phyloP scores from a whole-genome alignment of 345 rosid genomes.

The Capsella bursapastoris region DNA sequence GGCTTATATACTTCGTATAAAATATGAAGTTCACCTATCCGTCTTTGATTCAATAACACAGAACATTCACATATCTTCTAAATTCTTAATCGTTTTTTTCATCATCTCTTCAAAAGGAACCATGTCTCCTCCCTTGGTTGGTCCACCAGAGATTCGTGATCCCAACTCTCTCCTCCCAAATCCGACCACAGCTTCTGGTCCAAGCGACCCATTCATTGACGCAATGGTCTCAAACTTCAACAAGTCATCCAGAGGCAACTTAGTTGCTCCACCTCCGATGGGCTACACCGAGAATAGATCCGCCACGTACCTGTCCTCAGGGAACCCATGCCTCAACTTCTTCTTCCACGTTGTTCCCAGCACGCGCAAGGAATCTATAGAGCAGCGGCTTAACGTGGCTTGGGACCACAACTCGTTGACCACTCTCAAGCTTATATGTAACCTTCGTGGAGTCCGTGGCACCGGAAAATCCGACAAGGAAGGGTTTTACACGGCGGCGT shows the following conservation, averaged over 20 bases:
- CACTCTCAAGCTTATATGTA: slow-evolving; percentile 64
- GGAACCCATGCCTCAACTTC: slow-evolving; percentile 66
- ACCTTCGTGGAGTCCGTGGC: slow-evolving; percentile 73
- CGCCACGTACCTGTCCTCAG: slow-evolving; percentile 47
- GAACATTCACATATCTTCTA: background rate
- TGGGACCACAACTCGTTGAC: slow-evolving; percentile 61
- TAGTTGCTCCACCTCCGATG: slow-evolving; percentile 36
- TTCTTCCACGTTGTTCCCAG: slow-evolving; percentile 66
- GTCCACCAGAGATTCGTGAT: slow-evolving; percentile 52
- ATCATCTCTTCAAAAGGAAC: background rate
- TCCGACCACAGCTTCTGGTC: background rate
- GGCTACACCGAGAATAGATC: slow-evolving; percentile 55
- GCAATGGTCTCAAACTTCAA: slow-evolving; percentile 52
- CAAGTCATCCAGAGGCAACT: background rate
- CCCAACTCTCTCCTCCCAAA: slow-evolving; percentile 2
- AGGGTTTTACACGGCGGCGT: slow-evolving; percentile 64
- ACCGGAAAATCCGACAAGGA: slow-evolving; percentile 67
- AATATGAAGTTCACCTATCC: background rate
- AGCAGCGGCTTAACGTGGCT: slow-evolving; percentile 40
- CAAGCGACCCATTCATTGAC: slow-evolving; percentile 47
- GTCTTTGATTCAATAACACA: background rate
- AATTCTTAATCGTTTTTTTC: background rate
- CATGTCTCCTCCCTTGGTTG: slow-evolving; percentile 51
- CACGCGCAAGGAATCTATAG: slow-evolving; percentile 45
- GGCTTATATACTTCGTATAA: background rate